Evolutionary conservation across 2,329 filamentous ascomycete genomes (phyloP).

Genomic region (Cylindrodendrum hubeiense): DNA sequence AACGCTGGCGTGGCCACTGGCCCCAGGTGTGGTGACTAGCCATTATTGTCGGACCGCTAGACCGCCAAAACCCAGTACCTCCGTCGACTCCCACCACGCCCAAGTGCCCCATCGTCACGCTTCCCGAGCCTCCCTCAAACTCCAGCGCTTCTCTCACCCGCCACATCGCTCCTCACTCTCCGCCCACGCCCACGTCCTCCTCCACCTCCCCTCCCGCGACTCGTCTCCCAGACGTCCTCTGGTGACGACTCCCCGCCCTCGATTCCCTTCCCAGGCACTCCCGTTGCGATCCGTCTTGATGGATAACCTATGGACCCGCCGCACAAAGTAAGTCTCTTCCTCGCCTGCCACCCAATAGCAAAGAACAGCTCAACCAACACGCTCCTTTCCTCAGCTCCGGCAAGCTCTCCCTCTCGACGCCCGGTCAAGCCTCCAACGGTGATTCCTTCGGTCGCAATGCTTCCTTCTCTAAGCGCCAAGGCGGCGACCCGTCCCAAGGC

Average conservation of each 20-base stretch:
- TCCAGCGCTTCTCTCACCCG: conserved; percentile 8
- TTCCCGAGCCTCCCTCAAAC: conserved; percentile 9
- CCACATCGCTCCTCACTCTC: conserved; percentile 1
- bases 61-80: not conserved
- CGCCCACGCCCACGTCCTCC: conserved; percentile 9
- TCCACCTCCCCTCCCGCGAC: conserved; percentile 17
- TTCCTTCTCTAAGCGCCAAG: conserved; percentile 79
- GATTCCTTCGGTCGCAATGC: conserved; percentile 71
- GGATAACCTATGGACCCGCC: conserved; percentile 82
- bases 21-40: not conserved
- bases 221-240: conserved; percentile 33
- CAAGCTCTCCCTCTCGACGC: conserved; percentile 91
- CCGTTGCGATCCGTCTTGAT: conserved; percentile 58
- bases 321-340: conserved; percentile 76
- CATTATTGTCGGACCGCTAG: not conserved
- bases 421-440: conserved; percentile 67
- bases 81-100: conserved; percentile 4
- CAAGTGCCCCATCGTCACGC: conserved; percentile 10
- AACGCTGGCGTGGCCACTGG: not conserved
- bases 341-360: conserved; percentile 4
- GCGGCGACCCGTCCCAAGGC: conserved; percentile 77
- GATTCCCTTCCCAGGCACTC: conserved; percentile 35
- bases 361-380: conserved; percentile 29
- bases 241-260: conserved; percentile 42
- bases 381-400: conserved; percentile 68